These are phyloP conservation scores for Mycena olivaceomarginata DNA, from an alignment of 768 basidiomycete genomes.

Conservation along the genomic window DNA sequence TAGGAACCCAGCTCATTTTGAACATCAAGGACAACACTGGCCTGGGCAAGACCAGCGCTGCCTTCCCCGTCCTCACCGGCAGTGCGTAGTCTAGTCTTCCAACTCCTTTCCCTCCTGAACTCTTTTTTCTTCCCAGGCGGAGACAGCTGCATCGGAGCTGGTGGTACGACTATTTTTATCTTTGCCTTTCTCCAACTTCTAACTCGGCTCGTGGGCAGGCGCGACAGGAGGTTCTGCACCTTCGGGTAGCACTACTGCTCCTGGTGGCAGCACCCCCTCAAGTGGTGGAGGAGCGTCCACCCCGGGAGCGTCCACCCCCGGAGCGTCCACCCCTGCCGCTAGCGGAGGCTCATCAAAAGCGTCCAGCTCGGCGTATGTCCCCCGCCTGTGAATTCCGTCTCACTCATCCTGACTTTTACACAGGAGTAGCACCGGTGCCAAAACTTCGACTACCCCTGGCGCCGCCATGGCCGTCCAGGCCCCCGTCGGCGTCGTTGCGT, in stretches of 20 bases:
- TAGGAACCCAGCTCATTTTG: constrained; percentile 70
- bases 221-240: background rate
- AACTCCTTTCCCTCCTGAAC: constrained; percentile 9
- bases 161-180: constrained; percentile 32
- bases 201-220: constrained; percentile 10
- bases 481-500: constrained; percentile 60
- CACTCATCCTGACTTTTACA: background rate
- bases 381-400: background rate
- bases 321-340: constrained; percentile 29
- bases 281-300: constrained; percentile 37
- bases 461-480: constrained; percentile 56
- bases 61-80: constrained; percentile 69
- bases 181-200: constrained; percentile 10
- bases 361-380: constrained; percentile 5
- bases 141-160: constrained; percentile 54
- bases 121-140: constrained; percentile 46
- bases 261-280: constrained; percentile 19
- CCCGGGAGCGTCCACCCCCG: constrained; percentile 1
- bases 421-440: constrained; percentile 37
- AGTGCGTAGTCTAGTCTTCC: constrained; percentile 62
- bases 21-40: constrained; percentile 80
- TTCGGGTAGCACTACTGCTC: background rate
- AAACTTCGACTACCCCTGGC: constrained; percentile 46
- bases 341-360: constrained; percentile 36
- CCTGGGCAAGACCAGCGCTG: constrained; percentile 64